Percentiles rank a stretch among this genome's conserved stretches.
Evolutionary conservation across 306 rosid genomes (phyloP).

Genomic region (Abrus precatorius): DNA sequence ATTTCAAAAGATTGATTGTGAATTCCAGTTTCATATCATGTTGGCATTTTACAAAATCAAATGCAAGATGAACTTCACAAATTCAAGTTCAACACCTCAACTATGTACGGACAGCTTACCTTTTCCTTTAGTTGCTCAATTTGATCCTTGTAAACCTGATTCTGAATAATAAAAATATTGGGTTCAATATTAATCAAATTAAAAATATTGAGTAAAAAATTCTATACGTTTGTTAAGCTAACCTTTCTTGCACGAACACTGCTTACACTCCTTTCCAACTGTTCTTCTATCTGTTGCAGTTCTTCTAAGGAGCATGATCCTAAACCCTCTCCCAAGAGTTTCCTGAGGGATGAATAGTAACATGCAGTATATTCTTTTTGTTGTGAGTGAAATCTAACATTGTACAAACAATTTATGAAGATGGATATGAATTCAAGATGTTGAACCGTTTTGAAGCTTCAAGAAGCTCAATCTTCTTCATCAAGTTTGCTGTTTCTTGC

Average conservation of each 20-base stretch:
- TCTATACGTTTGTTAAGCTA: not conserved
- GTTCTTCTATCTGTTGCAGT: slow-evolving; percentile 75
- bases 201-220: not conserved
- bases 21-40: not conserved
- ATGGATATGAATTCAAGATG: slow-evolving; percentile 20
- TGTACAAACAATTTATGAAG: not conserved
- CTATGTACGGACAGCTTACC: slow-evolving; percentile 56
- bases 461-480: slow-evolving; percentile 78
- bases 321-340: slow-evolving; percentile 81
- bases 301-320: slow-evolving; percentile 78
- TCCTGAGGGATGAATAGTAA: slow-evolving; percentile 54
- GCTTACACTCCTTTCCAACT: slow-evolving; percentile 77
- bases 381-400: slow-evolving; percentile 2
- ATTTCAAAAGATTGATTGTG: not conserved
- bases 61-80: not conserved
- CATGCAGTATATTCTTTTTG: not conserved
- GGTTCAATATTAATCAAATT: slow-evolving; percentile 13
- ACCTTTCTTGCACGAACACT: slow-evolving; percentile 84
- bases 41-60: not conserved
- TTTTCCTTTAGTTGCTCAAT: slow-evolving; percentile 68
- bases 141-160: slow-evolving; percentile 74
- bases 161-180: slow-evolving; percentile 56
- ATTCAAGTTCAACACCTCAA: slow-evolving; percentile 13
- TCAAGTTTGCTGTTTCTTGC: slow-evolving; percentile 73
- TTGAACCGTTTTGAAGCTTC: slow-evolving; percentile 81